Base-by-base conservation (phyloP, 371 early-diverging fungal genomes). In the Apophysomyces elegans region DNA sequence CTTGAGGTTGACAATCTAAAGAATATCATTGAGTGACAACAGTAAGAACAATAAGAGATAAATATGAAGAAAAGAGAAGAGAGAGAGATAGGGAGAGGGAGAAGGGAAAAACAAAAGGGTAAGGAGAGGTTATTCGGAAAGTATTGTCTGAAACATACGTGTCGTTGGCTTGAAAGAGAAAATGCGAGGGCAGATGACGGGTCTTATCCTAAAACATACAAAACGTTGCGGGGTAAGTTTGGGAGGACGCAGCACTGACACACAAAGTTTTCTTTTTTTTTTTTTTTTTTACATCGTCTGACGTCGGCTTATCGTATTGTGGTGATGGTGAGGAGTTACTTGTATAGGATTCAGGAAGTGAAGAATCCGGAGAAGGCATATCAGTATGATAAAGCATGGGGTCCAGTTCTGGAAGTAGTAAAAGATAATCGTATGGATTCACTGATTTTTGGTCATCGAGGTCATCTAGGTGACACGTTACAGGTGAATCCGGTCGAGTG, bases 151-250 rank as follows among this genome's bases (percentile, higher is more conserved):
- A 41, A 41, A 41, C 41, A 21, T 50, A 50, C 54, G 9, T 50
- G 54, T 50, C 21, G 21, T 50, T 50, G 54, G 21, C 54, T 26
- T 50, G 54, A 50, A 50, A 50, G 21, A 50, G 54, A 16, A 50
- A 18, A 18, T 16, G 54, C 9, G 47, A 47, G 41, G 41, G 13
- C 41, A 41, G 41, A 47, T 47, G 47, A 50, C 54, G 54, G 54
- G 54, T 50, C 16, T 50, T 50, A 50, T 50, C 54, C 54, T 50
- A 50, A 50, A 50, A 50, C 54, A 50, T 50, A 50, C 54, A 50
- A 50, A 50, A 50, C 54, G 54, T n/a, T 50, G 54, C 54, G 54
- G 54, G 54, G 54, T 50, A 50, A 50, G 54, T 50, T 50, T 50
- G 21, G 54, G 21, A 50, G 54, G 5, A 50, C 54, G 54, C 54